phyloP scores from a whole-genome alignment of 306 rosid species.

The Chamaecrista fasciculata region DNA sequence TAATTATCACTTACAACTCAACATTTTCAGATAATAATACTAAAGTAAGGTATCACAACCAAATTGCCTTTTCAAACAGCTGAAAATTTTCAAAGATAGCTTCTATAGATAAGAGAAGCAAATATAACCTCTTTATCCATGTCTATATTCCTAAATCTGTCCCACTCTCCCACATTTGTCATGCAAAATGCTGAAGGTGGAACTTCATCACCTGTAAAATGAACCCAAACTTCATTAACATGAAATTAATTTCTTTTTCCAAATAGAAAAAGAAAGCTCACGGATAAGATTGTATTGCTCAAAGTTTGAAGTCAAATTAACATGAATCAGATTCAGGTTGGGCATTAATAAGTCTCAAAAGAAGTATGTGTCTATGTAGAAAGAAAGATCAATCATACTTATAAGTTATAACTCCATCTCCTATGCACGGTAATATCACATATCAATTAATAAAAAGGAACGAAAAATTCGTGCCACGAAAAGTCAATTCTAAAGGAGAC shows the following conservation, averaged over 20 bases:
- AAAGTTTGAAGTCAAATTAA: slow-evolving; percentile 16
- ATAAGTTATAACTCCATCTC: not conserved
- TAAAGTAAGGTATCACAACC: not conserved
- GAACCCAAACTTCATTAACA: slow-evolving; percentile 30
- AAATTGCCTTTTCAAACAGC: slow-evolving; percentile 19
- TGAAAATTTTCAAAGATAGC: not conserved
- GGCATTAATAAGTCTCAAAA: not conserved
- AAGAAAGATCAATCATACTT: not conserved
- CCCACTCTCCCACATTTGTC: slow-evolving; percentile 86
- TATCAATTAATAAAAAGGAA: not conserved
- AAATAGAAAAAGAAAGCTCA: not conserved
- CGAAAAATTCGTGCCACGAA: not conserved
- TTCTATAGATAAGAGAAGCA: slow-evolving; percentile 17
- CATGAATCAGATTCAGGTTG: slow-evolving; percentile 6
- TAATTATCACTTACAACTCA: slow-evolving; percentile 1
- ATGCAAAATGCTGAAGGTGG: slow-evolving; percentile 75
- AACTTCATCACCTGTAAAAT: slow-evolving; percentile 74
- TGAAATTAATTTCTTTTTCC: not conserved
- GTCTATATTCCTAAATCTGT: slow-evolving; percentile 90
- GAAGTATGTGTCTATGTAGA: not conserved
- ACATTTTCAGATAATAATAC: not conserved
- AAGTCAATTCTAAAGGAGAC: not conserved
- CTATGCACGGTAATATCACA: not conserved
- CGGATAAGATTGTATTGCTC: slow-evolving; percentile 4
- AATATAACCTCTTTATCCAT: slow-evolving; percentile 88